These are phyloP conservation scores for Martiniozyma asiatica DNA, from an alignment of 1,139 yeast species.

Conservation along the genomic window DNA sequence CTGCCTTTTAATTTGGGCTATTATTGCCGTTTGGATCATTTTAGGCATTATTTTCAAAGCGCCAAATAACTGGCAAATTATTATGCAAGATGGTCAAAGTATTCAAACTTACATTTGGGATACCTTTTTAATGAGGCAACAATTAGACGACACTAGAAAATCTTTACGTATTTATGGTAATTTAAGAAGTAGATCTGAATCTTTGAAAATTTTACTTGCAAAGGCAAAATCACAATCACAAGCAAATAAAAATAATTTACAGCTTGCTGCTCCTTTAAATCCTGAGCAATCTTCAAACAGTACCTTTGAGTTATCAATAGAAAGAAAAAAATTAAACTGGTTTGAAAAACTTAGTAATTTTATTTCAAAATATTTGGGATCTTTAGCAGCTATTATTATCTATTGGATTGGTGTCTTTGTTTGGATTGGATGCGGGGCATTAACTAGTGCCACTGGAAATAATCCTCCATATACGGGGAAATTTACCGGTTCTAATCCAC, in stretches of 20 bases:
- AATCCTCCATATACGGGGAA: constrained; percentile 9
- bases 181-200: constrained; percentile 20
- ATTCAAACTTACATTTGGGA: constrained; percentile 27
- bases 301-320: no score
- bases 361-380: constrained; percentile 18
- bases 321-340: constrained; percentile 13
- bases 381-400: constrained; percentile 19
- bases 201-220: constrained; percentile 12
- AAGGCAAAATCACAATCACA: constrained; percentile 1
- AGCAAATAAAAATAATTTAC: constrained; percentile 2
- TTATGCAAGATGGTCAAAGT: constrained; percentile 28
- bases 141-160: constrained; percentile 16
- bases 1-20: constrained; percentile 18
- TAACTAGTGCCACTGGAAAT: constrained; percentile 2
- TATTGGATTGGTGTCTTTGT: constrained; percentile 25
- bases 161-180: constrained; percentile 15
- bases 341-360: constrained; percentile 21
- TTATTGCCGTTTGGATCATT: constrained; percentile 23
- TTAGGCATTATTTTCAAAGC: constrained; percentile 22
- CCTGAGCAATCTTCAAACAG: no score
- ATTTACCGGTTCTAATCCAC: constrained; percentile 5
- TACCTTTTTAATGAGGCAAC: constrained; percentile 28
- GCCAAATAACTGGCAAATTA: constrained; percentile 26
- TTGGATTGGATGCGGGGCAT: constrained; percentile 26
- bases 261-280: constrained; percentile 4